A percentile compares a stretch with the other conserved stretches of the same genome.
phyloP scores from a whole-genome alignment of 768 basidiomycete genomes.

The Mycena olivaceomarginata region DNA sequence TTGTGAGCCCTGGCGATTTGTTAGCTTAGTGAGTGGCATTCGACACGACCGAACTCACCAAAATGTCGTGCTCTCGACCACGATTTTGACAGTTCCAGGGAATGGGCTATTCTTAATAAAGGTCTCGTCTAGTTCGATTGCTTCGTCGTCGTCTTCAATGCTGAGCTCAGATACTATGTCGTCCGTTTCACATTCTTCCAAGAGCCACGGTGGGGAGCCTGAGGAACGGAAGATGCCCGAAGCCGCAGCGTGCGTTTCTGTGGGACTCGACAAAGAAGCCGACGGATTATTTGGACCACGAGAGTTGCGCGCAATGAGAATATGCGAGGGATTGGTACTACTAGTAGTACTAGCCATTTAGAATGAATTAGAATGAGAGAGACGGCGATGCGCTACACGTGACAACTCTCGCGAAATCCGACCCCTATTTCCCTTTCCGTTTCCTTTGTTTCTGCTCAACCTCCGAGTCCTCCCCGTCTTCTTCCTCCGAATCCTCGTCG shows the following conservation, averaged over 20 bases:
- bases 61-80: constrained; percentile 92
- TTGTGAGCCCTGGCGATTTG: constrained; percentile 85
- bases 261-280: constrained; percentile 88
- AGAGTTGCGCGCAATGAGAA: constrained; percentile 92
- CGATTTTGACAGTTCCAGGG: constrained; percentile 93
- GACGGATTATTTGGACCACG: constrained; percentile 85
- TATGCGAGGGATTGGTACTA: constrained; percentile 86
- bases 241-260: constrained; percentile 92
- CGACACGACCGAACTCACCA: constrained; percentile 73
- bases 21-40: constrained; percentile 25
- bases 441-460: constrained; percentile 1
- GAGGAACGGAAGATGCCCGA: constrained; percentile 90
- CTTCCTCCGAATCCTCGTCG: constrained; percentile 1
- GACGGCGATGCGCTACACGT: too few relatives aligned
- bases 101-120: constrained; percentile 81
- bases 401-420: too few relatives aligned
- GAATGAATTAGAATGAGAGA: too few relatives aligned
- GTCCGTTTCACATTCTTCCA: constrained; percentile 84
- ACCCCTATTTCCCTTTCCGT: constrained; percentile 4
- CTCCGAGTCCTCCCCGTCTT: neutral
- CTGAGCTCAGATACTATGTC: constrained; percentile 83
- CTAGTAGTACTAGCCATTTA: too few relatives aligned
- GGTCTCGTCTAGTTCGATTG: constrained; percentile 88
- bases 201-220: constrained; percentile 86
- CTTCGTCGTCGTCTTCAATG: constrained; percentile 78